Percentiles rank a stretch among this genome's conserved stretches.
These are phyloP conservation scores for Vachellia collinsii DNA, from an alignment of 306 rosid genomes.

Conservation along the genomic window DNA sequence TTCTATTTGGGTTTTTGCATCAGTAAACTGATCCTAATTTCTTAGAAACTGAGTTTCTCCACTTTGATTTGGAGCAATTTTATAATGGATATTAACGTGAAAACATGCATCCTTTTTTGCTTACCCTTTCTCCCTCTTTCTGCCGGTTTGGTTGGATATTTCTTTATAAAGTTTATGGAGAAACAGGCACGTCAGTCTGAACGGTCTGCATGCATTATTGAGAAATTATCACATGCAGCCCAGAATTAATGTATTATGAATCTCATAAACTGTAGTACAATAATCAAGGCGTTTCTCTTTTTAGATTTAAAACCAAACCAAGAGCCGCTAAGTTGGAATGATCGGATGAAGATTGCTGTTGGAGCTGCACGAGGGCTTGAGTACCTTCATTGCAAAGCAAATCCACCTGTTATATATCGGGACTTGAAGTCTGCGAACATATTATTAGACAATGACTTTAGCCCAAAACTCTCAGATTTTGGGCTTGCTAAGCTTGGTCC, in stretches of 20 bases:
- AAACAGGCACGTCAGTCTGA: conserved; percentile 6
- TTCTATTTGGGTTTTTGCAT: conserved; percentile 14
- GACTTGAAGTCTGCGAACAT: conserved; percentile 96
- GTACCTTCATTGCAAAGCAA: conserved; percentile 92
- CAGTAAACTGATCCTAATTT: conserved; percentile 1
- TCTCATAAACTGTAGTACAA: conserved; percentile 19
- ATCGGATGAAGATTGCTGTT: conserved; percentile 86
- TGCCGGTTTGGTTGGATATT: neutral
- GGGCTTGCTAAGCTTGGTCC: conserved; percentile 98
- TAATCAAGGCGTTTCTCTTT: conserved; percentile 27
- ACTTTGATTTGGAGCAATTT: conserved; percentile 4
- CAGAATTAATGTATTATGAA: conserved; percentile 19
- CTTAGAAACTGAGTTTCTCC: conserved; percentile 11
- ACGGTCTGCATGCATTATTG: conserved; percentile 28
- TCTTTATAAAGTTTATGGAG: conserved; percentile 16
- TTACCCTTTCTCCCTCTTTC: neutral
- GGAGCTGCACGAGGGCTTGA: conserved; percentile 92
- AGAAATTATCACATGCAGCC: conserved; percentile 23
- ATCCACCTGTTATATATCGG: conserved; percentile 92
- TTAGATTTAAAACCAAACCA: conserved; percentile 59
- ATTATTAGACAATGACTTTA: conserved; percentile 75
- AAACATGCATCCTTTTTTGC: neutral
- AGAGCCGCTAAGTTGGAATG: conserved; percentile 73
- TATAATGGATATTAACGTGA: neutral
- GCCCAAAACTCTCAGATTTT: conserved; percentile 91